Base-by-base conservation (phyloP, 345 rosid species). In the Dipteronia dyeriana region DNA sequence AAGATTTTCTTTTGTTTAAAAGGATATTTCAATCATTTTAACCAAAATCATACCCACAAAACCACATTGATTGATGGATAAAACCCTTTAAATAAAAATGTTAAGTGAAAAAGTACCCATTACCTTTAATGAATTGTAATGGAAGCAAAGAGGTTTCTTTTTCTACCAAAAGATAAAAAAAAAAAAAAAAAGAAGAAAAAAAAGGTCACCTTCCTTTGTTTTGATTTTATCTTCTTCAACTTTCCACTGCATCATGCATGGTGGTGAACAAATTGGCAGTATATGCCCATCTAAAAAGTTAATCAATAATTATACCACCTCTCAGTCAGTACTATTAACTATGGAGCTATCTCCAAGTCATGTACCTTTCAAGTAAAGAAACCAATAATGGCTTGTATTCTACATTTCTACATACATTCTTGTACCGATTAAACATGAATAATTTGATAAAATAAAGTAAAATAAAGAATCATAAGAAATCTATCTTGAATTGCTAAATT, bases 111-210 rank as follows among this genome's bases (percentile, higher is more conserved):
- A 59, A 59, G 63, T 59, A 25, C 4, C 7, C 63, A 20, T 19
- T 20, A 25, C 26, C 63, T 57, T 57, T 59, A n/a, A 22, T n/a
- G 63, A 20, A 59, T 59, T 59, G 63, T 59, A 59, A n/a, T 59
- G 63, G 63, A 59, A 20, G 63, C 63, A 59, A 59, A 20, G 63
- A 59, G 63, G 63, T n/a, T 59, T 59, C 63, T 59, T 59, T 59
- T 59, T 59, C 26, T 59, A 20, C 63, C 63, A 20, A 59, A 59
- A 59, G 26, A n/a, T n/a, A n/a, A n/a, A n/a, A n/a, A 25, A 57
- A 57, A 57, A 57, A 9, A n/a, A 41, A 7, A 7, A 1, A 1
- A 41, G 14, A n/a, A 57, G 4, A 16, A 56, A 59, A n/a, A 56
- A 4, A 56, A 59, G 26, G 63, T 20, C 63, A 59, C 25, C 63